These are phyloP conservation scores for Ganoderma resinaceum DNA, from an alignment of 1,284 basidiomycete genomes.

Conservation along the genomic window DNA sequence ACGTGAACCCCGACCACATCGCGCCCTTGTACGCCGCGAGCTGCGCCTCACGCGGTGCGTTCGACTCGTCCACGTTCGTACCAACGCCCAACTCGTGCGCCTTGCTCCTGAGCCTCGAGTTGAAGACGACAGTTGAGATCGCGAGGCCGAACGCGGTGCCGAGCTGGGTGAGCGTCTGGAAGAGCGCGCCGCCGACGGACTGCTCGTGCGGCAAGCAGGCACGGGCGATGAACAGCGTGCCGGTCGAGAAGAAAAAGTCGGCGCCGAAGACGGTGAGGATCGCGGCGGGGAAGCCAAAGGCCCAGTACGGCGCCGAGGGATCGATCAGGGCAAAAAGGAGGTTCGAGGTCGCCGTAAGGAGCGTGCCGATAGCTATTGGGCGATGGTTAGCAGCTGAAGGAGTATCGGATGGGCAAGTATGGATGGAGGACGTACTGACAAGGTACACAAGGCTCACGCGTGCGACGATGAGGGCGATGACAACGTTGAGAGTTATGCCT, in stretches of 20 bases:
- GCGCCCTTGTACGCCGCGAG: conserved; percentile 67
- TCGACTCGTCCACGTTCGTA: conserved; percentile 30
- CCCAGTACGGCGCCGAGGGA: conserved; percentile 74
- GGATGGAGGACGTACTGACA: conserved; percentile 50
- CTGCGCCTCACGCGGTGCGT: conserved; percentile 38
- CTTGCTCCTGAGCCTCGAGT: conserved; percentile 49
- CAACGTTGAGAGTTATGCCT: conserved; percentile 74
- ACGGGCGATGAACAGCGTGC: conserved; percentile 79
- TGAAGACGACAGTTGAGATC: conserved; percentile 77
- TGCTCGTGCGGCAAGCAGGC: conserved; percentile 78
- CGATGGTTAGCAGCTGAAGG: background rate
- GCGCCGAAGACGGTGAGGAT: conserved; percentile 77
- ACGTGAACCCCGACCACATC: conserved; percentile 69
- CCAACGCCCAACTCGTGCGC: conserved; percentile 42
- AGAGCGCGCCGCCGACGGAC: conserved; percentile 78
- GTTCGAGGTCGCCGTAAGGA: conserved; percentile 70
- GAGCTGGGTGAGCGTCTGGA: conserved; percentile 81
- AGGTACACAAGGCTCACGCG: conserved; percentile 63
- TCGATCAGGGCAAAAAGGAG: conserved; percentile 79
- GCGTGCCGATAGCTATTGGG: conserved; percentile 58
- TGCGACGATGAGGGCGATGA: conserved; percentile 69
- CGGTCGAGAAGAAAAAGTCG: conserved; percentile 81
- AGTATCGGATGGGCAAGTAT: background rate
- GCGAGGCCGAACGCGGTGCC: conserved; percentile 81
- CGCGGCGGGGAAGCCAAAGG: conserved; percentile 81